phyloP scores from a whole-genome alignment of 129 eudicot genomes.

The Gnaphalium uliginosum region DNA sequence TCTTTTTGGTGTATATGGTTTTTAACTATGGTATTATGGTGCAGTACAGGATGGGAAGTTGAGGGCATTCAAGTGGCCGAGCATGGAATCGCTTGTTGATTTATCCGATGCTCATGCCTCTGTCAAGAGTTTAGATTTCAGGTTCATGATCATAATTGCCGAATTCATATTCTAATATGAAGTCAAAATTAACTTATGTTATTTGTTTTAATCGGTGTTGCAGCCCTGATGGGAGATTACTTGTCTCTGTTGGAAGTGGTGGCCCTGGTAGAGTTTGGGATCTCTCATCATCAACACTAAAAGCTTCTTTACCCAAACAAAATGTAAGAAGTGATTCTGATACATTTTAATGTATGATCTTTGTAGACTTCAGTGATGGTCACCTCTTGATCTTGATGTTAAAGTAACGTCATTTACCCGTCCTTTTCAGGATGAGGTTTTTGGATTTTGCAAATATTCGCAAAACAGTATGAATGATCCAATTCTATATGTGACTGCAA shows the following conservation, averaged over 20 bases:
- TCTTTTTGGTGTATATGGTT: slow-evolving; percentile 7
- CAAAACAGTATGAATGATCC: slow-evolving; percentile 48
- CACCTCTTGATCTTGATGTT: not conserved
- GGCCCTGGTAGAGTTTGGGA: slow-evolving; percentile 95
- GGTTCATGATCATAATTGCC: not conserved
- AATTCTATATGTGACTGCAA: slow-evolving; percentile 64
- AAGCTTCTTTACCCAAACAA: slow-evolving; percentile 72
- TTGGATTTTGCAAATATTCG: slow-evolving; percentile 80
- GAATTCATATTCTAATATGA: not conserved
- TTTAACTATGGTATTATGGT: slow-evolving; percentile 40
- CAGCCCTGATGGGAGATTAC: slow-evolving; percentile 88
- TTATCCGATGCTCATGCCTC: slow-evolving; percentile 67
- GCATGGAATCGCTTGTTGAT: slow-evolving; percentile 67
- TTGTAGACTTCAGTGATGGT: not conserved
- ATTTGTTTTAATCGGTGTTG: slow-evolving; percentile 24
- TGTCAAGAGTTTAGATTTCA: slow-evolving; percentile 89
- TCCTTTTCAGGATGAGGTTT: slow-evolving; percentile 65
- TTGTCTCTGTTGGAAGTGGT: slow-evolving; percentile 82
- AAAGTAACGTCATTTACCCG: slow-evolving; percentile 15
- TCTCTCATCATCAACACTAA: slow-evolving; percentile 50
- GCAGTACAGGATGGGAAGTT: slow-evolving; percentile 99
- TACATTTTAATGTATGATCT: not conserved
- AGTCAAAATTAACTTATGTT: not conserved
- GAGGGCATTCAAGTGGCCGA: slow-evolving; percentile 96
- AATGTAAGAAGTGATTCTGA: slow-evolving; percentile 43